Conservation (phyloP, 257 asterid species). For the Gentiana macrophylla region DNA sequence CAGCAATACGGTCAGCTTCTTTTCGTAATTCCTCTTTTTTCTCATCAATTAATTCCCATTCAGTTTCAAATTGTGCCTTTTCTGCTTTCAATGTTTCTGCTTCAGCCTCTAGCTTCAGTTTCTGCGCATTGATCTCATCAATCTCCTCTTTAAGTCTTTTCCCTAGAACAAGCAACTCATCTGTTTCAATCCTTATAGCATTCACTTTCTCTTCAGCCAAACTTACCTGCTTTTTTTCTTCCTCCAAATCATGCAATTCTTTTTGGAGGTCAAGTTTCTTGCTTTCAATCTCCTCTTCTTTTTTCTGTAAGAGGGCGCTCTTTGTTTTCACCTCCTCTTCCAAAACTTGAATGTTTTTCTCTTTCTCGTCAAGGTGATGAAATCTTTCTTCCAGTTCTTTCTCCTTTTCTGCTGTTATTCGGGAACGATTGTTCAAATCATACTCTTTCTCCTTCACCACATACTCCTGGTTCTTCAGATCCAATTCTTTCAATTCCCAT, state of each 20-base stretch:
- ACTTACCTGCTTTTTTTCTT: slow-evolving; percentile 36
- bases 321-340: slow-evolving; percentile 46
- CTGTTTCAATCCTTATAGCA: slow-evolving; percentile 68
- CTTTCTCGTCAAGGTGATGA: slow-evolving; percentile 38
- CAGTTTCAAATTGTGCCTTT: slow-evolving; percentile 83
- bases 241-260: slow-evolving; percentile 52
- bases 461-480: slow-evolving; percentile 70
- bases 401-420: slow-evolving; percentile 41
- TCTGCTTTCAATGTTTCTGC: slow-evolving; percentile 68
- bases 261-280: slow-evolving; percentile 53
- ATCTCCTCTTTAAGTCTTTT: slow-evolving; percentile 84
- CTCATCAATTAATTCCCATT: slow-evolving; percentile 88
- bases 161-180: slow-evolving; percentile 60
- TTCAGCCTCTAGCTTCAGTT: slow-evolving; percentile 62
- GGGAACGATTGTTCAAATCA: slow-evolving; percentile 46
- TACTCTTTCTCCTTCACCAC: slow-evolving; percentile 54
- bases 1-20: slow-evolving; percentile 68
- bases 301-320: slow-evolving; percentile 34
- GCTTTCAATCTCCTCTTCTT: slow-evolving; percentile 38
- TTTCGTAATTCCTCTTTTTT: slow-evolving; percentile 67
- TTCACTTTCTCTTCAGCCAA: slow-evolving; percentile 56
- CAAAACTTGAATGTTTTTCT: slow-evolving; percentile 36
- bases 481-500: slow-evolving; percentile 87
- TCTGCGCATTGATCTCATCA: slow-evolving; percentile 64
- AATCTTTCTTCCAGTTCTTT: slow-evolving; percentile 53